Percentiles rank a stretch among this genome's conserved stretches.
Conservation (phyloP, 2,329 filamentous ascomycete species). For the Epichloe coenophiala region DNA sequence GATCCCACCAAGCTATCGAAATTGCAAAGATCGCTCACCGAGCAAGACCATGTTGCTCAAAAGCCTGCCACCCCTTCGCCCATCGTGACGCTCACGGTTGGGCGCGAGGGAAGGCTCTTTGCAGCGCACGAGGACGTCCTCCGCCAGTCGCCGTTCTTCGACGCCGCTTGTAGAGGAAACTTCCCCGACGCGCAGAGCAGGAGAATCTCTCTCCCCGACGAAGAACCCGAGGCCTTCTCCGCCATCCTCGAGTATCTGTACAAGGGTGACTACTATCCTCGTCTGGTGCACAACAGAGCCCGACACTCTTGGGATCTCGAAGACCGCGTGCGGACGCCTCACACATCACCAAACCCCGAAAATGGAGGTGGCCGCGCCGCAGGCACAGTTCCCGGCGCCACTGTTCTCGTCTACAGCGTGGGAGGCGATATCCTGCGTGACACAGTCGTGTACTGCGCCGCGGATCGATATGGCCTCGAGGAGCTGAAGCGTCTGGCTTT, state of each 20-base stretch:
- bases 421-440: constrained; percentile 73
- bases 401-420: constrained; percentile 59
- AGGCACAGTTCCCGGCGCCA: constrained; percentile 34
- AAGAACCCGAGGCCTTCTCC: constrained; percentile 87
- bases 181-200: constrained; percentile 64
- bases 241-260: constrained; percentile 93
- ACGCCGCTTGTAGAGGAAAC: constrained; percentile 54
- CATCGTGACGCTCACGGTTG: constrained; percentile 78
- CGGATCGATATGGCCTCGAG: constrained; percentile 80
- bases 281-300: constrained; percentile 74
- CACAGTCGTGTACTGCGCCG: constrained; percentile 88
- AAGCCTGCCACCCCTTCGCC: constrained; percentile 37
- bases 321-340: constrained; percentile 36
- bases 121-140: constrained; percentile 91
- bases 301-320: constrained; percentile 84
- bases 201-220: constrained; percentile 57
- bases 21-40: constrained; percentile 71
- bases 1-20: constrained; percentile 71
- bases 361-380: constrained; percentile 31
- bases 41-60: constrained; percentile 26
- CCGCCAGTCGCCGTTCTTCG: constrained; percentile 73
- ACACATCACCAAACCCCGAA: constrained; percentile 38
- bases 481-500: constrained; percentile 84
- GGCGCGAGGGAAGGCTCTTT: constrained; percentile 76
- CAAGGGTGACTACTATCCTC: constrained; percentile 91